phyloP scores from a whole-genome alignment of 2,329 filamentous ascomycete species.

The Botrytis fragariae region DNA sequence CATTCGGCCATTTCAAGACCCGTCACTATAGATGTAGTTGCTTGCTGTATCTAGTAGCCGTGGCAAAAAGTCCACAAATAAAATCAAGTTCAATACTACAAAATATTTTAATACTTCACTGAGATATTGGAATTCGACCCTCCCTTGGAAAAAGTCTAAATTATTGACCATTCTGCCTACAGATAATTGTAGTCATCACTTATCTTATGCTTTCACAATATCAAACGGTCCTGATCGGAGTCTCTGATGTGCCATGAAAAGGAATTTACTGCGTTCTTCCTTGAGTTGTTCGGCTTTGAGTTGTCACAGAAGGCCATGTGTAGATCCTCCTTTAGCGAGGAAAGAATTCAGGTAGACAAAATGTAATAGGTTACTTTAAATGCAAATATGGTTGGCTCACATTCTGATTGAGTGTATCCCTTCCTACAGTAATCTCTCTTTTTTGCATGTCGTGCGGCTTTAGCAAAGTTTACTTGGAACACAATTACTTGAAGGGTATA shows the following conservation, averaged over 20 bases:
- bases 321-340: not conserved
- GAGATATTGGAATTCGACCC: not conserved
- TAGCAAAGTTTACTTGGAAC: not conserved
- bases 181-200: not conserved
- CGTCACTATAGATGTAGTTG: too few relatives aligned
- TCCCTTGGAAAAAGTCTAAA: fast-evolving
- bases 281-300: not conserved
- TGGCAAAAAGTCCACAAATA: not conserved
- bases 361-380: not conserved
- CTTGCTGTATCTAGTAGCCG: too few relatives aligned
- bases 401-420: not conserved
- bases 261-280: not conserved
- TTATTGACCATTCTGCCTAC: not conserved
- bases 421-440: not conserved
- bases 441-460: not conserved
- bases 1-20: not conserved
- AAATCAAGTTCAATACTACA: not conserved
- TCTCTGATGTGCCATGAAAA: not conserved
- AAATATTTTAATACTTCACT: not conserved
- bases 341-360: not conserved
- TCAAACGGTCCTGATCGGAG: not conserved
- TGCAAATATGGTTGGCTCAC: not conserved
- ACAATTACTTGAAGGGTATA: not conserved
- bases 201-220: not conserved
- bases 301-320: not conserved